Conservation (phyloP, 2,329 filamentous ascomycete species). For the Drechslera avenae region DNA sequence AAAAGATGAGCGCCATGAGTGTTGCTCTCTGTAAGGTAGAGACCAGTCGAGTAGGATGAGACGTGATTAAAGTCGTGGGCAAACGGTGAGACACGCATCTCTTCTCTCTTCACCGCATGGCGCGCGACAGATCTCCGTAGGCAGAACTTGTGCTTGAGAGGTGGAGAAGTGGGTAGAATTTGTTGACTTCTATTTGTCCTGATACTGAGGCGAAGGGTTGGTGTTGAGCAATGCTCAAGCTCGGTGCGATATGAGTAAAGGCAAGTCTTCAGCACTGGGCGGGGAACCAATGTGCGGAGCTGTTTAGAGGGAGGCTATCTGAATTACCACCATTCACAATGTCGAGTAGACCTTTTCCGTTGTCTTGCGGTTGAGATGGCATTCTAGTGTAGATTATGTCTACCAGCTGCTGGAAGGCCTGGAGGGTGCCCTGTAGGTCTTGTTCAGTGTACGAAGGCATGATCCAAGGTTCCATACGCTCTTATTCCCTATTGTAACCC, state of each 20-base stretch:
- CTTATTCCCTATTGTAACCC: too few species aligned
- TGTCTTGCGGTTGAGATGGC: conserved; percentile 10
- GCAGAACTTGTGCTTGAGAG: conserved; percentile 16
- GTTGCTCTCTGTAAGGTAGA: conserved; percentile 13
- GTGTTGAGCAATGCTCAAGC: conserved; percentile 5
- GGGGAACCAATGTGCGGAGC: conserved; percentile 8
- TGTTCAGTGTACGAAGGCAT: conserved; percentile 11
- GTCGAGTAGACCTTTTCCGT: conserved; percentile 12
- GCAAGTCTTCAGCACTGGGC: background rate
- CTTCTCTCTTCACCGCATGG: conserved; percentile 7
- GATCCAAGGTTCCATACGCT: conserved; percentile 10
- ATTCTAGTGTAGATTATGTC: conserved; percentile 9
- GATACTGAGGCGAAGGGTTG: conserved; percentile 7
- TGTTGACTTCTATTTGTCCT: conserved; percentile 2
- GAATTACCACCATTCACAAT: conserved; percentile 10
- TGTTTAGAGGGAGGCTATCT: conserved; percentile 4
- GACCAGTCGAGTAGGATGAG: conserved; percentile 6
- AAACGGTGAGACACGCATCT: conserved; percentile 8
- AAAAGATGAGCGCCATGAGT: conserved; percentile 7
- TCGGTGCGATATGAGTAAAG: conserved; percentile 3
- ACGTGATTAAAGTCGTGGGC: conserved; percentile 6
- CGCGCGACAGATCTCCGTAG: too few species aligned
- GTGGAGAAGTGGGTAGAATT: conserved; percentile 12
- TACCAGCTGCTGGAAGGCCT: conserved; percentile 12
- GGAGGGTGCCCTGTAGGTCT: conserved; percentile 9